Percentiles rank a stretch among this genome's conserved stretches.
Conservation (phyloP, 129 eudicot genomes). For the Flaveria robusta region DNA sequence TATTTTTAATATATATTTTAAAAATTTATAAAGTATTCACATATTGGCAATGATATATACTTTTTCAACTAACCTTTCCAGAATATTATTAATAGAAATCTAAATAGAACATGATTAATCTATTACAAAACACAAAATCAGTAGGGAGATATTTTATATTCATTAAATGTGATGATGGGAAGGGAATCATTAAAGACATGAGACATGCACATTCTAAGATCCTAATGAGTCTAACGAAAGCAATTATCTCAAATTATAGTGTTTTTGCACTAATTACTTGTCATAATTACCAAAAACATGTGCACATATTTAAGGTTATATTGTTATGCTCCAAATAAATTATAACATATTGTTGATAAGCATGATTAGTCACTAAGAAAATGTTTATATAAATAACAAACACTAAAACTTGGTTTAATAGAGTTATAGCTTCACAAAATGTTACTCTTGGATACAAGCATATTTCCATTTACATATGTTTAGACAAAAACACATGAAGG, state of each 20-base stretch:
- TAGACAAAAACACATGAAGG: constrained; percentile 1
- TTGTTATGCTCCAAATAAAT: neutral
- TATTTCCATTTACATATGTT: constrained; percentile 3
- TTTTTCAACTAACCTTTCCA: neutral
- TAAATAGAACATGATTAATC: neutral
- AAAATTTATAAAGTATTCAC: no score
- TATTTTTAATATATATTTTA: no score
- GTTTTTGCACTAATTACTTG: constrained; percentile 30
- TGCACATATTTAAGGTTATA: constrained; percentile 13
- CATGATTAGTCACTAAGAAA: neutral
- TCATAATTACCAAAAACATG: constrained; percentile 28
- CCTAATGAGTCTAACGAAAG: constrained; percentile 15
- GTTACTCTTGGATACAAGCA: neutral
- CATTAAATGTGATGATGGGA: constrained; percentile 19
- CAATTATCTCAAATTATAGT: constrained; percentile 40
- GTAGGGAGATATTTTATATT: neutral
- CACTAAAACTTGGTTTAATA: neutral
- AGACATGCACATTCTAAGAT: constrained; percentile 34
- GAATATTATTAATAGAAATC: neutral
- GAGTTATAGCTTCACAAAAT: neutral
- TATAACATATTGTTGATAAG: neutral
- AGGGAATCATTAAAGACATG: constrained; percentile 23
- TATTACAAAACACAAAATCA: neutral
- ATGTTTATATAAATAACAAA: neutral
- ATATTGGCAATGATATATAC: neutral